Evolutionary conservation across 2,329 filamentous ascomycete species (phyloP).

Genomic region (Paraphoma sp.): DNA sequence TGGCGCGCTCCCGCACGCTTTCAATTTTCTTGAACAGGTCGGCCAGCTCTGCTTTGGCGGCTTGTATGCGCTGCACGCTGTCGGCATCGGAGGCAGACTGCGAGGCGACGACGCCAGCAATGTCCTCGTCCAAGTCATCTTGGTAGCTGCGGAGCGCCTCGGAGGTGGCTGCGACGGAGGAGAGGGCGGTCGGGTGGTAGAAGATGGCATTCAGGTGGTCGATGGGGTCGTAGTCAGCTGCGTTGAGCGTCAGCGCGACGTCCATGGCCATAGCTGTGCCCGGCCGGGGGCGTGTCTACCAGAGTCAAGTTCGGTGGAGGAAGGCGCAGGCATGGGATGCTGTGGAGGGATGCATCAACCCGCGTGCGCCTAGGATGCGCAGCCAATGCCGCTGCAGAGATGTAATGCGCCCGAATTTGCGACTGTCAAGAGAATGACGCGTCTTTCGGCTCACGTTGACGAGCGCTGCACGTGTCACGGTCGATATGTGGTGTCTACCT

Average conservation of each 20-base stretch:
- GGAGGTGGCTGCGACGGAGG: constrained; percentile 77
- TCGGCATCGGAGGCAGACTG: constrained; percentile 87
- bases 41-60: constrained; percentile 86
- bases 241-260: constrained; percentile 29
- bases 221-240: constrained; percentile 89
- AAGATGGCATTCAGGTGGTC: constrained; percentile 94
- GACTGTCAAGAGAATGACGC: too few relatives aligned
- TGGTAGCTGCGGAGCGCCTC: constrained; percentile 75
- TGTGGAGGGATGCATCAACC: constrained; percentile 45
- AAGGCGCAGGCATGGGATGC: constrained; percentile 46
- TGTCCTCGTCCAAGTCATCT: constrained; percentile 81
- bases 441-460: too few relatives aligned
- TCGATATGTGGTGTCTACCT: too few relatives aligned
- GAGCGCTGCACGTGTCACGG: too few relatives aligned
- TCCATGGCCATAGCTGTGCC: constrained; percentile 14
- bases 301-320: constrained; percentile 45
- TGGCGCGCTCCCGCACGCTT: constrained; percentile 83
- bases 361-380: constrained; percentile 35
- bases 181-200: constrained; percentile 83
- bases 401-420: background rate
- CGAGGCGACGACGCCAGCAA: constrained; percentile 72
- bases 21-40: constrained; percentile 95
- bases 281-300: constrained; percentile 32
- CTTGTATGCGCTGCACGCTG: constrained; percentile 88
- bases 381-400: constrained; percentile 21